phyloP scores from a whole-genome alignment of 2,329 filamentous ascomycete genomes.

The Zasmidium citrigriseum region DNA sequence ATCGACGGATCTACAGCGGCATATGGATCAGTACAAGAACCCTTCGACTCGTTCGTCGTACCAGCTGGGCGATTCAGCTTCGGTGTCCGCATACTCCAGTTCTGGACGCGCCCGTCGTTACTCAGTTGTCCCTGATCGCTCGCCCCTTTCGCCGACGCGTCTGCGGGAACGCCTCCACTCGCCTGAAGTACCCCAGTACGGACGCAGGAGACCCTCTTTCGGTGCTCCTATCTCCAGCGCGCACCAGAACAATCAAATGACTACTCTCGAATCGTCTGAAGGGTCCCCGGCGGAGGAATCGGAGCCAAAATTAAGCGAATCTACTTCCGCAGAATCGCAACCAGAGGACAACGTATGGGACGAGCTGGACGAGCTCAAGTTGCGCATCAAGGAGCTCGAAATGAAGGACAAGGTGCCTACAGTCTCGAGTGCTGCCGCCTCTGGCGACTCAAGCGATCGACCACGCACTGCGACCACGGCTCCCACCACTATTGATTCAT shows the following conservation, averaged over 20 bases:
- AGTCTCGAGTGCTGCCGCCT: constrained; percentile 78
- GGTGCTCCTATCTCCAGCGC: constrained; percentile 13
- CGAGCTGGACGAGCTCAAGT: constrained; percentile 93
- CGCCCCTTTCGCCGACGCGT: constrained; percentile 23
- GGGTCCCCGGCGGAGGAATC: constrained; percentile 40
- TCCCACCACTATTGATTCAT: constrained; percentile 85
- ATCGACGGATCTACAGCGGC: constrained; percentile 23
- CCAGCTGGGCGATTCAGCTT: constrained; percentile 24
- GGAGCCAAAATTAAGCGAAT: constrained; percentile 46
- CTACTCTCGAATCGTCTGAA: constrained; percentile 12
- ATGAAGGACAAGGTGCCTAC: constrained; percentile 78
- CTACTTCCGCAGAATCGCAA: constrained; percentile 85
- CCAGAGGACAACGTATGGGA: constrained; percentile 95
- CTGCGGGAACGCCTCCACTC: constrained; percentile 25
- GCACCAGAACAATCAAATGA: constrained; percentile 5
- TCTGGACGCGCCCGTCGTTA: constrained; percentile 24
- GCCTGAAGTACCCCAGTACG: constrained; percentile 27
- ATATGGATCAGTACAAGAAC: constrained; percentile 19
- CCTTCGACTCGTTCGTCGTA: constrained; percentile 13
- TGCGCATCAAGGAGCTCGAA: constrained; percentile 85
- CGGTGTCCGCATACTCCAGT: constrained; percentile 21
- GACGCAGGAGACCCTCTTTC: constrained; percentile 28
- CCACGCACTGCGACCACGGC: constrained; percentile 90
- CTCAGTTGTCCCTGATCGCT: constrained; percentile 21
- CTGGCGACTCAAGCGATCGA: constrained; percentile 72